Evolutionary conservation across 805 yeast species (phyloP), one percentile per base, ranked within the genome.

Genomic region (Metschnikowia colocasiae): DNA sequence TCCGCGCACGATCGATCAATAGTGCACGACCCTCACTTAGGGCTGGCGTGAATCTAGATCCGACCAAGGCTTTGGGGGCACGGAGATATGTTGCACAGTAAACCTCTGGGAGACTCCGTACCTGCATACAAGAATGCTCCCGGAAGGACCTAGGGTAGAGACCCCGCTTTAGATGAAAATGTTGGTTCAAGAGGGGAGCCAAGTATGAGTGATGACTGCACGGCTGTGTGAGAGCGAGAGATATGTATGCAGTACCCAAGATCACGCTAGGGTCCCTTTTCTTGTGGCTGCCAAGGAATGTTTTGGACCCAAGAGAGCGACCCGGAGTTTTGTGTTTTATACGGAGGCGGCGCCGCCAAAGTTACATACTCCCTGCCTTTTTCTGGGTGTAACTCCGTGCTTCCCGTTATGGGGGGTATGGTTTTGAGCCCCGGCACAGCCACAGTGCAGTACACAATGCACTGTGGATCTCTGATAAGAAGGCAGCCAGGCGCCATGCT

Each of bases 391-490:
- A 20, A 23, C 9, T 25, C 30, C 30, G 40, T 23, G 30, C 40
- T 13, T 3, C 15, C 30, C 20, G 25, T 10, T 9, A 22, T 35
- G 13, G 6, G 39, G 13, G 36, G 32, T 13, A n/a, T 33, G 36
- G 36, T 18, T 18, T 16, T 12, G 36, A 25, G 36, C 25, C 36
- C 19, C 6, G 36, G 36, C 36, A 25, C 36, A 18, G 16, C 16
- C 6, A 12, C 4, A 23, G 29, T 36, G 22, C 40, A 36, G 30
- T 15, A n/a, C 20, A 15, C 27, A 16, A 23, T 16, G 40, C n/a
- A 36, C 30, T 36, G 30, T 36, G 40, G 40, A 36, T 36, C 40
- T 25, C 15, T 36, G 40, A 36, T 36, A 36, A 23, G 39, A 35
- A 9, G 29, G 23, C 36, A 19, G n/a, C 36, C 23, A 19, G 35